These are phyloP conservation scores for Solioccasus polychromus DNA, from an alignment of 768 basidiomycete species.

Conservation along the genomic window DNA sequence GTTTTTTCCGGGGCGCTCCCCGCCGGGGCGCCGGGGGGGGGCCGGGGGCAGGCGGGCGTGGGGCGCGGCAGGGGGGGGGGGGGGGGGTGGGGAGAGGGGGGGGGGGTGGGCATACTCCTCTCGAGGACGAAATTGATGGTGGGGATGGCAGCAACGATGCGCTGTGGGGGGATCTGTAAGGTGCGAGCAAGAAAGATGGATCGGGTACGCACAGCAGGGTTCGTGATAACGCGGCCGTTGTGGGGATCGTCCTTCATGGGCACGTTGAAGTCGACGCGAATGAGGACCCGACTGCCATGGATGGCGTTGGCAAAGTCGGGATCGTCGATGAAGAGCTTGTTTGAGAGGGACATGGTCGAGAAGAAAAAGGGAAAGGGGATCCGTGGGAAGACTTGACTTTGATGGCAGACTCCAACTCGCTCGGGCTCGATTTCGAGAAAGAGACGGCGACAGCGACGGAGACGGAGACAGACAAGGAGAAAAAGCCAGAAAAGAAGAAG, in stretches of 20 bases:
- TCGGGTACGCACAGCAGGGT: conserved; percentile 76
- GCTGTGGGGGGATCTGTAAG: conserved; percentile 45
- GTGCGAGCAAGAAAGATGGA: not conserved
- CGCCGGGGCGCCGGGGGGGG: no score
- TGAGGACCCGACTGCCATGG: conserved; percentile 84
- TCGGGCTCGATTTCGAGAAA: conserved; percentile 67
- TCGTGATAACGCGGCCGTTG: conserved; percentile 90
- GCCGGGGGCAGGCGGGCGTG: no score
- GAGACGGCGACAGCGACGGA: conserved; percentile 12
- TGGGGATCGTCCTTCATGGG: conserved; percentile 70
- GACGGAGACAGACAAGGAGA: conserved; percentile 11
- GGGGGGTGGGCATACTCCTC: conserved; percentile 48
- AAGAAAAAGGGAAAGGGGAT: not conserved
- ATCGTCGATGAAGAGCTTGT: conserved; percentile 92
- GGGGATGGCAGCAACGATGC: conserved; percentile 94
- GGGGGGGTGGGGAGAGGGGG: not conserved
- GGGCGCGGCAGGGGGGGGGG: no score
- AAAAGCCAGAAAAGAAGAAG: conserved; percentile 53
- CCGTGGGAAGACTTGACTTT: conserved; percentile 25
- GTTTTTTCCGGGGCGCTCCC: no score
- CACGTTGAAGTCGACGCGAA: conserved; percentile 96
- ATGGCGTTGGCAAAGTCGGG: conserved; percentile 53
- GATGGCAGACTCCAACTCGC: conserved; percentile 56
- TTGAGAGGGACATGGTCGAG: conserved; percentile 83
- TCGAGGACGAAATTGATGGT: conserved; percentile 93